A percentile compares a stretch with the other conserved stretches of the same genome.
Evolutionary conservation across 371 early-diverging fungal genomes (phyloP).

Genomic region (Apophysomyces trapeziformis): DNA sequence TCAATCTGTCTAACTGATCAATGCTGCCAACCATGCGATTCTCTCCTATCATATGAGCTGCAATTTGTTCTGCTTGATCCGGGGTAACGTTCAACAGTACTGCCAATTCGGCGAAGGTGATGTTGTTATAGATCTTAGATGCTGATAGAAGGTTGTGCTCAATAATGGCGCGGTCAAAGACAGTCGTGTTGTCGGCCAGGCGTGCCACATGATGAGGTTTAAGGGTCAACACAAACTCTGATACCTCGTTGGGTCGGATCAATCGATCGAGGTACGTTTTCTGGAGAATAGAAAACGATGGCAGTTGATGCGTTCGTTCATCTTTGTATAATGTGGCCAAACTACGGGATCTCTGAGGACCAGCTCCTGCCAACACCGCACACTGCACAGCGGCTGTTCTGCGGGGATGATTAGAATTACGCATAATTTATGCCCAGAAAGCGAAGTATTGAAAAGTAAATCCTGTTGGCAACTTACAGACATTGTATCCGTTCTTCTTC

Average conservation of each 20-base stretch:
- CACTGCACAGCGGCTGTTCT: slow-evolving; percentile 78
- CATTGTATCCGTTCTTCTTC: slow-evolving; percentile 69
- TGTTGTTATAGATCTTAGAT: slow-evolving; percentile 88
- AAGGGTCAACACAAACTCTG: slow-evolving; percentile 75
- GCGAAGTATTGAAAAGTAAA: background rate
- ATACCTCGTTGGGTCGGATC: slow-evolving; percentile 75
- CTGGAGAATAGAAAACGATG: slow-evolving; percentile 78
- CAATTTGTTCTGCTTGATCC: slow-evolving; percentile 86
- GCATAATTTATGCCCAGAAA: background rate
- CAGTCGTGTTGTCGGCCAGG: slow-evolving; percentile 76
- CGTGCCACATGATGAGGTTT: slow-evolving; percentile 80
- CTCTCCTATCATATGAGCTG: slow-evolving; percentile 91
- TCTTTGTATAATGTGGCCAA: slow-evolving; percentile 93
- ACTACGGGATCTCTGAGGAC: slow-evolving; percentile 86
- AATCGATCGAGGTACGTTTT: slow-evolving; percentile 92
- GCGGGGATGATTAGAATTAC: background rate
- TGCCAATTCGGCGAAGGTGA: slow-evolving; percentile 84
- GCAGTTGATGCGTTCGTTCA: slow-evolving; percentile 74
- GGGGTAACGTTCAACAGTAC: slow-evolving; percentile 72
- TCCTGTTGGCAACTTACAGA: slow-evolving; percentile 48
- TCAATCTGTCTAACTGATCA: slow-evolving; percentile 86
- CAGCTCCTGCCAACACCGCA: slow-evolving; percentile 90
- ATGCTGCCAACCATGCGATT: slow-evolving; percentile 85
- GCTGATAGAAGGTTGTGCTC: slow-evolving; percentile 93
- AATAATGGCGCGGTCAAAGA: slow-evolving; percentile 90